A percentile compares a stretch with the other conserved stretches of the same genome.
phyloP scores from a whole-genome alignment of 768 basidiomycete genomes.

The Kondoa subrosea region DNA sequence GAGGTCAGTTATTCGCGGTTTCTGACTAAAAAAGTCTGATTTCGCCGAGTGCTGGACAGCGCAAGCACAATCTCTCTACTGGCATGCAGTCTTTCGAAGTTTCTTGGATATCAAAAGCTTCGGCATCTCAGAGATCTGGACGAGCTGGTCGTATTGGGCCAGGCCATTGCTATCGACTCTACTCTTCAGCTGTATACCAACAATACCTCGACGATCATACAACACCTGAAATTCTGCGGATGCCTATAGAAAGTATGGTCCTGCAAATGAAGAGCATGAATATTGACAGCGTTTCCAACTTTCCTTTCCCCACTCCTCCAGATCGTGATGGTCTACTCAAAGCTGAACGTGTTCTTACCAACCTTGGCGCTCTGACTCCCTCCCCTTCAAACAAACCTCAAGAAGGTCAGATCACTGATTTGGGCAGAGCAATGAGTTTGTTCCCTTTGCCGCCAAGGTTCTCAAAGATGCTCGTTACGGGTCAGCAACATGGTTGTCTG shows the following conservation, averaged over 20 bases:
- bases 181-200: constrained; percentile 87
- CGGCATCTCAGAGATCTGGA: constrained; percentile 81
- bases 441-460: constrained; percentile 89
- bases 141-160: constrained; percentile 95
- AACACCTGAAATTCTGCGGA: constrained; percentile 78
- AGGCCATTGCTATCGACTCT: constrained; percentile 92
- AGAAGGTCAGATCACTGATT: constrained; percentile 50
- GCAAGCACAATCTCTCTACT: constrained; percentile 60
- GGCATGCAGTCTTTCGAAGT: constrained; percentile 86
- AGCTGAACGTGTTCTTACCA: constrained; percentile 61
- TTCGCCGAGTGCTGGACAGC: constrained; percentile 40
- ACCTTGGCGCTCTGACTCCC: constrained; percentile 61
- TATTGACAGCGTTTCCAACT: constrained; percentile 87
- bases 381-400: background rate
- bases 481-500: constrained; percentile 69
- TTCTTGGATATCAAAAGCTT: constrained; percentile 87
- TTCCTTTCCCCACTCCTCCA: constrained; percentile 94
- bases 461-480: constrained; percentile 83
- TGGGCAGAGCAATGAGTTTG: constrained; percentile 80
- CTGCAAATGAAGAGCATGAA: constrained; percentile 99
- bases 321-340: constrained; percentile 55
- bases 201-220: constrained; percentile 77
- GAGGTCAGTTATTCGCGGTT: too few relatives aligned
- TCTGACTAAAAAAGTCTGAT: background rate
- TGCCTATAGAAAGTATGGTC: constrained; percentile 90